phyloP scores from a whole-genome alignment of 2,329 filamentous ascomycete genomes.

The Xylariaceae sp. region DNA sequence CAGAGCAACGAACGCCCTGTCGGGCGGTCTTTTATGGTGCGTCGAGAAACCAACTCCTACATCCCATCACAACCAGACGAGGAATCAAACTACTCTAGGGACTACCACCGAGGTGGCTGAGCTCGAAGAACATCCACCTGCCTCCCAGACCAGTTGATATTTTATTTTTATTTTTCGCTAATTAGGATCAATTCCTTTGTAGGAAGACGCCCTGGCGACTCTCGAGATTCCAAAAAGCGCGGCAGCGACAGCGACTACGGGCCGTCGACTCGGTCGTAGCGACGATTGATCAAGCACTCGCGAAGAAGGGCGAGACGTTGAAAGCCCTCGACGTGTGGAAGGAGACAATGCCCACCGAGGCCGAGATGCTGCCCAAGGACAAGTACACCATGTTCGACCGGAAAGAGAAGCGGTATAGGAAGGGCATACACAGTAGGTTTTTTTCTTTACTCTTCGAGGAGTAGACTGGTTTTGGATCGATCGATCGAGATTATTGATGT shows the following conservation, averaged over 20 bases:
- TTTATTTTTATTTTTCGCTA: constrained; percentile 12
- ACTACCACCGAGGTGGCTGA: neutral
- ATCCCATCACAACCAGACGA: neutral
- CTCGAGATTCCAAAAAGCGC: constrained; percentile 87
- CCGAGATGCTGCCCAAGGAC: constrained; percentile 93
- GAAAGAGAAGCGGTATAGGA: constrained; percentile 93
- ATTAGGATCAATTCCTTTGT: constrained; percentile 7
- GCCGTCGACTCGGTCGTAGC: constrained; percentile 88
- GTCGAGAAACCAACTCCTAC: too few relatives aligned
- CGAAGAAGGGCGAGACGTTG: constrained; percentile 72
- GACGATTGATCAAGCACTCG: constrained; percentile 79
- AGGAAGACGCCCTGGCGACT: constrained; percentile 98
- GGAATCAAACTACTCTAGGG: neutral
- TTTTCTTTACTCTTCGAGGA: neutral
- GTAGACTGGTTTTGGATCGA: neutral
- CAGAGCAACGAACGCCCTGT: constrained; percentile 77
- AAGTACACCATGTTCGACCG: constrained; percentile 99
- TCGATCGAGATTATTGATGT: constrained; percentile 5
- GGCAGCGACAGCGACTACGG: constrained; percentile 82
- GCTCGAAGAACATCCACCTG: too few relatives aligned
- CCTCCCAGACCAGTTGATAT: too few relatives aligned
- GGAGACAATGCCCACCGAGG: constrained; percentile 92
- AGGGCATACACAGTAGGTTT: constrained; percentile 95
- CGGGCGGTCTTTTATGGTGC: constrained; percentile 83
- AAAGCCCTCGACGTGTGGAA: constrained; percentile 91